A percentile compares a stretch with the other conserved stretches of the same genome.
phyloP scores from a whole-genome alignment of 768 basidiomycete species.

The Fibroporia radiculosa region DNA sequence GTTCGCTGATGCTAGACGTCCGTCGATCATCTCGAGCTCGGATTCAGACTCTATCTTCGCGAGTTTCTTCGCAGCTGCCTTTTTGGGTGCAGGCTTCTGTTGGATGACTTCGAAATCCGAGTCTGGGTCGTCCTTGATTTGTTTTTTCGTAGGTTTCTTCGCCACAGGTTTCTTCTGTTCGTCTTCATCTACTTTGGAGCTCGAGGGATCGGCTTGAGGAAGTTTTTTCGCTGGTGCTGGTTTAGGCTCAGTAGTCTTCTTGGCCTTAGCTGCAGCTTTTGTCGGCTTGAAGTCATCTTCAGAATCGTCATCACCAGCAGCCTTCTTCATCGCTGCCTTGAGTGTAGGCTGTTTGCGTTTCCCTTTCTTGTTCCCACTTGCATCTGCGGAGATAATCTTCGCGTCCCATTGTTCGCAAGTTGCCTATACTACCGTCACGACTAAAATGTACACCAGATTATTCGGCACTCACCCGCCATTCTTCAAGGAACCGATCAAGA shows the following conservation, averaged over 20 bases:
- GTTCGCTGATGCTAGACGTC: conserved; percentile 26
- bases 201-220: conserved; percentile 26
- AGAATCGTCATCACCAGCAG: conserved; percentile 30
- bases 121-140: conserved; percentile 33
- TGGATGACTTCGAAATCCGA: conserved; percentile 35
- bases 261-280: conserved; percentile 35
- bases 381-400: conserved; percentile 35
- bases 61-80: conserved; percentile 24
- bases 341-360: conserved; percentile 51
- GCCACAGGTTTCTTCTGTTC: conserved; percentile 31
- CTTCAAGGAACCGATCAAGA: conserved; percentile 71
- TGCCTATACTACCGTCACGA: conserved; percentile 21
- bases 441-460: not conserved
- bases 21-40: conserved; percentile 35
- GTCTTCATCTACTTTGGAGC: conserved; percentile 40
- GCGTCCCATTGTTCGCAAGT: conserved; percentile 35
- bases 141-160: conserved; percentile 36
- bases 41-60: conserved; percentile 35
- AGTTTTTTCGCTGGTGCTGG: conserved; percentile 24
- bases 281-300: conserved; percentile 52
- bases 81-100: conserved; percentile 29
- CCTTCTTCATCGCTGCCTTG: conserved; percentile 37
- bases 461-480: conserved; percentile 68
- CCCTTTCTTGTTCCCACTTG: conserved; percentile 40
- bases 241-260: conserved; percentile 23